Conservation (phyloP, 1,284 basidiomycete genomes). For the Tremellales sp. region DNA sequence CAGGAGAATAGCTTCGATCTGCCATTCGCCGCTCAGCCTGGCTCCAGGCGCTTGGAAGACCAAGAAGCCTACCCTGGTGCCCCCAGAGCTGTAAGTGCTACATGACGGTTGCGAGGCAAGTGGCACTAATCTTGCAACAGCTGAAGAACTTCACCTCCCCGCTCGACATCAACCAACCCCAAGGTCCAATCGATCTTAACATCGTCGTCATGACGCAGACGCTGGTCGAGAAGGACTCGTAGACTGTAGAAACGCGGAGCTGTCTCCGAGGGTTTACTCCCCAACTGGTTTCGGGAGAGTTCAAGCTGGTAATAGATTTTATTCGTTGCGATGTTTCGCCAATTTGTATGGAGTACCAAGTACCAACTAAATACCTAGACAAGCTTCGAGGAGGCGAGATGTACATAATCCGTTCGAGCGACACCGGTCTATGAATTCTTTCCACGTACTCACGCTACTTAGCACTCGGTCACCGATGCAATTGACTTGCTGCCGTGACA, state of each 20-base stretch:
- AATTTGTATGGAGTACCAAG: no score
- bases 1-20: background rate
- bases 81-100: constrained; percentile 15
- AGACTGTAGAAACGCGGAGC: background rate
- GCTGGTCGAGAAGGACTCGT: constrained; percentile 19
- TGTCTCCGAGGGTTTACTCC: background rate
- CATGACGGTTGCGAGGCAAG: background rate
- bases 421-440: no score
- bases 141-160: constrained; percentile 23
- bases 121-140: constrained; percentile 5
- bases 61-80: constrained; percentile 7
- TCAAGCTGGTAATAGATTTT: background rate
- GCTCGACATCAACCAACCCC: constrained; percentile 10
- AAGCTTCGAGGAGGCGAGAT: no score
- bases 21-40: constrained; percentile 25
- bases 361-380: no score
- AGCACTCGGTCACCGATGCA: no score
- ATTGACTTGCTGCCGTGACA: no score
- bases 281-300: background rate
- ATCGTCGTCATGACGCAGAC: constrained; percentile 23
- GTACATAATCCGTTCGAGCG: no score
- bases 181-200: constrained; percentile 18
- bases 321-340: background rate
- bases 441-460: no score
- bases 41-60: constrained; percentile 14